Percentiles rank a stretch among this genome's conserved stretches.
phyloP scores from a whole-genome alignment of 2,329 filamentous ascomycete genomes.

The Aspergillus fructus region DNA sequence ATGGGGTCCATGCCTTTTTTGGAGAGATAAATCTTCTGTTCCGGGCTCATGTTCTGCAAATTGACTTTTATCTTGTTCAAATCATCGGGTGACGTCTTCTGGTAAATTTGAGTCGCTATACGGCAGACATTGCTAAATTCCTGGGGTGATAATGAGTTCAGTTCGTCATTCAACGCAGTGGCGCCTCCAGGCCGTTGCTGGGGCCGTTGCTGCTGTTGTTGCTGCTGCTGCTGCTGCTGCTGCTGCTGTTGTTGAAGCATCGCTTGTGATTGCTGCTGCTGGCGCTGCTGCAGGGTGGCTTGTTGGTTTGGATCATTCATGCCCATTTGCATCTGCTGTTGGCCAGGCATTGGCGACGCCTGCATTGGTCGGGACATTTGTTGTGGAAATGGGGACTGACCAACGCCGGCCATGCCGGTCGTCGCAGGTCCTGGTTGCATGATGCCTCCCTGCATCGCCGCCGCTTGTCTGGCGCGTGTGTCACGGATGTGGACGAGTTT shows the following conservation, averaged over 20 bases:
- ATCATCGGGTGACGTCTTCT: conserved; percentile 44
- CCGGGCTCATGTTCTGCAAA: conserved; percentile 46
- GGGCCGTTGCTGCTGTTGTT: conserved; percentile 26
- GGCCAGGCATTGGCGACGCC: conserved; percentile 47
- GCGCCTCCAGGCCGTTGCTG: conserved; percentile 31
- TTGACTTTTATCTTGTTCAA: conserved; percentile 50
- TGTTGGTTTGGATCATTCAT: conserved; percentile 36
- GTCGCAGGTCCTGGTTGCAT: conserved; percentile 35
- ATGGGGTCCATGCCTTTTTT: conserved; percentile 51
- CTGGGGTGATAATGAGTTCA: conserved; percentile 37
- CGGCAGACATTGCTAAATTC: conserved; percentile 47
- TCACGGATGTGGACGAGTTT: conserved; percentile 48
- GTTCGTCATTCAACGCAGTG: conserved; percentile 33
- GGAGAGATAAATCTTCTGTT: conserved; percentile 48
- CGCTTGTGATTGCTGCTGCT: conserved; percentile 24
- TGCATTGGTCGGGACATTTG: conserved; percentile 54
- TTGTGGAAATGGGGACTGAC: conserved; percentile 48
- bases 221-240: conserved; percentile 27
- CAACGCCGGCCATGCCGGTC: conserved; percentile 30
- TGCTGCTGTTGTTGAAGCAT: conserved; percentile 27
- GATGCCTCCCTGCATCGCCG: conserved; percentile 41
- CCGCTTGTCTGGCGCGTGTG: conserved; percentile 44
- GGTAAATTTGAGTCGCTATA: conserved; percentile 49
- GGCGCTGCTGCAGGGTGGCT: conserved; percentile 36
- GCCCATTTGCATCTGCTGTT: conserved; percentile 37